Percentiles rank a stretch among this genome's conserved stretches.
These are phyloP conservation scores for Cadophora gregata DNA, from an alignment of 2,329 filamentous ascomycete genomes.

Conservation along the genomic window DNA sequence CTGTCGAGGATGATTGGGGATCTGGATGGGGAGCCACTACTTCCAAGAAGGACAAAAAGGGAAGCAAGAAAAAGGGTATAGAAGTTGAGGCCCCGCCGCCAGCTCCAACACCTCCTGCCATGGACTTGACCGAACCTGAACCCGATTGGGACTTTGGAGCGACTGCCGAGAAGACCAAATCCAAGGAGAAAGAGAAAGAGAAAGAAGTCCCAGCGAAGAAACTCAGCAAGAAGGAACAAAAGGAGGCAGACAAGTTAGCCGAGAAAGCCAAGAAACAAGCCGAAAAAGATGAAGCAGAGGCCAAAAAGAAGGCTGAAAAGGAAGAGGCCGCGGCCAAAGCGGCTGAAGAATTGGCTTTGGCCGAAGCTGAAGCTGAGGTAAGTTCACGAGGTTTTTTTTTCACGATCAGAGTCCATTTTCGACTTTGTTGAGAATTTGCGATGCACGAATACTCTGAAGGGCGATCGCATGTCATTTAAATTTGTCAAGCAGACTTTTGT, in stretches of 20 bases:
- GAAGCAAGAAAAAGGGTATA: slow-evolving; percentile 49
- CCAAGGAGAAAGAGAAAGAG: slow-evolving; percentile 50
- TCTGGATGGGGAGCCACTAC: slow-evolving; percentile 47
- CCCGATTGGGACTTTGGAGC: slow-evolving; percentile 46
- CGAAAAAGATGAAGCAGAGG: slow-evolving; percentile 56
- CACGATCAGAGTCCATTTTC: background rate
- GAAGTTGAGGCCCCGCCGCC: slow-evolving; percentile 54
- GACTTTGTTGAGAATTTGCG: background rate
- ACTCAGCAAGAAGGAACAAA: slow-evolving; percentile 56
- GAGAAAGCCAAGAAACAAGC: slow-evolving; percentile 58
- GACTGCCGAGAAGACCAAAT: slow-evolving; percentile 48
- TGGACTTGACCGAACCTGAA: slow-evolving; percentile 54
- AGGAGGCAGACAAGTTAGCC: slow-evolving; percentile 53
- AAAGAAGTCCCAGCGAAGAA: slow-evolving; percentile 46
- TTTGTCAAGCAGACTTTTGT: background rate
- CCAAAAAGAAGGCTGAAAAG: slow-evolving; percentile 47
- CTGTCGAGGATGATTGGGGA: slow-evolving; percentile 53
- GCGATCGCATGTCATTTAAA: background rate
- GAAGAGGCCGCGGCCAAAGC: slow-evolving; percentile 47
- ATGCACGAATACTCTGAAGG: background rate
- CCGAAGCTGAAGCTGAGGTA: slow-evolving; percentile 33
- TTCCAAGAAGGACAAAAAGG: slow-evolving; percentile 51
- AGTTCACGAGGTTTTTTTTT: background rate
- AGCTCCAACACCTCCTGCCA: slow-evolving; percentile 54
- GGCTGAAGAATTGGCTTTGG: slow-evolving; percentile 40